Evolutionary conservation across 139 green algal genomes (phyloP), one percentile per base, ranked within the genome.

Genomic region (Closterium sp.): DNA sequence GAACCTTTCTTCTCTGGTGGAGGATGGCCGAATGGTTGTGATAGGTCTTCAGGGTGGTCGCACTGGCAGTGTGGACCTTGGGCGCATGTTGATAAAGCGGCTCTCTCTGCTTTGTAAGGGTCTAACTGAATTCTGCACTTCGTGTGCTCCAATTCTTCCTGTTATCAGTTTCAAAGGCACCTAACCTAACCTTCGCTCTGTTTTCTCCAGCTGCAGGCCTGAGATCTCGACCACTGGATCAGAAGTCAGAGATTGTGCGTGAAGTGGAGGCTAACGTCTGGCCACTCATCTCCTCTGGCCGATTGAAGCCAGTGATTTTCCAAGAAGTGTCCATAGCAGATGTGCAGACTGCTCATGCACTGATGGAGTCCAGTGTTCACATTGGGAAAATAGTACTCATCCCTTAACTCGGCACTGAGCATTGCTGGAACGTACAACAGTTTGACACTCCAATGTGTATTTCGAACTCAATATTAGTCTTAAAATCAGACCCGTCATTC

Each of bases 51-150:
- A 88, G 89, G 89, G 89, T 28, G 89, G 89, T 85, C 25, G 21
- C 30, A 88, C 10, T n/a, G 89, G 69, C 33, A n/a, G 90, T 33
- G 25, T 91, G 33, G 69, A 91, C 84, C 28, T 87, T 12, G 28
- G 69, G 16, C n/a, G 81, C 6, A 32, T 91, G 76, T 34, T 91
- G 28, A 89, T 31, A 7, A 91, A 91, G 89, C 89, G 89, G 23
- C 31, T 89, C 4, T 33, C 89, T 66, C 25, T 91, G 28, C n/a
- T 31, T 19, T 91, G 88, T 91, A 76, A 76, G 55, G 55, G 4
- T 76, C 55, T 76, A n/a, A n/a, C n/a, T n/a, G n/a, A n/a, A n/a
- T n/a, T n/a, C n/a, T n/a, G n/a, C n/a, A n/a, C n/a, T n/a, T n/a
- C n/a, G n/a, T n/a, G n/a, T n/a, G n/a, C n/a, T n/a, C n/a, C n/a